Conservation (phyloP, 345 rosid species). For the Citropsis articulata region DNA sequence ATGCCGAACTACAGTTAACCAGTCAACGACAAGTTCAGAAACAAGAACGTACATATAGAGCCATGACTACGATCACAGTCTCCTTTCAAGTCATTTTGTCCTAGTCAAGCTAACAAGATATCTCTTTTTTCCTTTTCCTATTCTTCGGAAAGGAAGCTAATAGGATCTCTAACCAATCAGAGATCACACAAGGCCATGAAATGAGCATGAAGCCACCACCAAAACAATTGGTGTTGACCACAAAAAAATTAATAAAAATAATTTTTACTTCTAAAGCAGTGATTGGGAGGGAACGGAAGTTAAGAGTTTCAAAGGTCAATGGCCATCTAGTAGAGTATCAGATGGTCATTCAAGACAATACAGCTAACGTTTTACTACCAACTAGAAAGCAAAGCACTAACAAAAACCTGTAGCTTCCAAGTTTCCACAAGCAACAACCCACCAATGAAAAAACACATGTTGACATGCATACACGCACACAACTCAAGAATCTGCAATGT, state of each 20-base stretch:
- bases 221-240: neutral
- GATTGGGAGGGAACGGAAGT: neutral
- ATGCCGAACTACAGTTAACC: neutral
- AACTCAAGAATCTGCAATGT: conserved; percentile 1
- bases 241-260: neutral
- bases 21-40: neutral
- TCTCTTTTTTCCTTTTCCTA: neutral
- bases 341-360: neutral
- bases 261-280: neutral
- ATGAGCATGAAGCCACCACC: neutral
- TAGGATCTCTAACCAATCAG: neutral
- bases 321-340: neutral
- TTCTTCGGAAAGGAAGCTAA: neutral
- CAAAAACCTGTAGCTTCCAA: neutral
- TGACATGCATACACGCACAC: neutral
- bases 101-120: neutral
- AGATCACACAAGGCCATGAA: neutral
- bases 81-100: neutral
- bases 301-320: neutral
- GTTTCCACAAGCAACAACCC: neutral
- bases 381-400: neutral
- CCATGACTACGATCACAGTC: neutral
- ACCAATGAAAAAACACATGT: neutral
- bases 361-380: neutral
- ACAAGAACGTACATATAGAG: neutral